Evolutionary conservation across 345 rosid genomes (phyloP), one percentile per base, ranked within the genome.

Genomic region (Limnanthes douglasii): DNA sequence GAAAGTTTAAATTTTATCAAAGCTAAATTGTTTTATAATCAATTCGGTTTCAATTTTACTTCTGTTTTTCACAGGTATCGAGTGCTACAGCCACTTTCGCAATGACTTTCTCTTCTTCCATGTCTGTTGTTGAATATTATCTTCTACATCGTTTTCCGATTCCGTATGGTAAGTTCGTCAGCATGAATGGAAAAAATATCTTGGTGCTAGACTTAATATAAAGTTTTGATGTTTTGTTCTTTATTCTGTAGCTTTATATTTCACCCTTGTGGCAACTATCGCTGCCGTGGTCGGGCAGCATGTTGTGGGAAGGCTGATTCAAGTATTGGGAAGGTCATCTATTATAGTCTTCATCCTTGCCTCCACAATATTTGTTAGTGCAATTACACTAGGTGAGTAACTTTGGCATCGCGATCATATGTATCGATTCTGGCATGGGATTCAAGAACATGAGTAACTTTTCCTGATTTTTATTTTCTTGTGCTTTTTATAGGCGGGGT

Each of bases 11-110:
- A 11, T 30, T 30, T n/a, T n/a, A n/a, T n/a, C n/a, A n/a, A n/a
- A n/a, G n/a, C n/a, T n/a, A n/a, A n/a, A n/a, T 31, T 11, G 16
- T n/a, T n/a, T n/a, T n/a, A n/a, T n/a, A n/a, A n/a, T n/a, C n/a
- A n/a, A n/a, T n/a, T n/a, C n/a, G n/a, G n/a, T n/a, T n/a, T 30
- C 13, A 30, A 30, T 30, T 15, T 30, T 30, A 30, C 11, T 27
- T 19, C 2, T 43, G 23, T 26, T 11, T 23, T 45, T 10, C 34
- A 43, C 45, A 75, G 90, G 90, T 82, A 34, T 67, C 86, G 39
- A 78, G 86, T 70, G 80, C 95, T 38, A 83, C 92, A 16, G 71
- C 83, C 13, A 83, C 95, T 45, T 78, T 78, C 56, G 78, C 82
- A n/a, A 78, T 78, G 95, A 62, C 68, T 9, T 83, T 83, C 48